Base-by-base conservation (phyloP, 108 stramenopile species). In the Cyclotella cryptica region DNA sequence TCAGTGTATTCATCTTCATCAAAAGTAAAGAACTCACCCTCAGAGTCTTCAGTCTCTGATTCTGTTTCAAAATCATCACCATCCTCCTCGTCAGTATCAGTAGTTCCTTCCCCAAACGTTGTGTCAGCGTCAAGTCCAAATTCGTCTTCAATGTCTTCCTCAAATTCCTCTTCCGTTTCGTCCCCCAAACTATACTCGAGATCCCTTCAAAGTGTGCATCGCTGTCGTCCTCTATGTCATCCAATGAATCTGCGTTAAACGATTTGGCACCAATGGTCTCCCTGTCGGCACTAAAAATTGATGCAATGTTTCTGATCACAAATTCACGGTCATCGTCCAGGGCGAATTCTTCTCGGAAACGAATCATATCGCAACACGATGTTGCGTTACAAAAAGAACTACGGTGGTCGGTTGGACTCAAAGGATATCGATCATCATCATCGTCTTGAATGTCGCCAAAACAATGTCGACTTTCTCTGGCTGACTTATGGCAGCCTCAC, bases 91-190 rank as follows among this genome's bases (percentile, higher is more conserved):
- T n/a, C 15, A n/a, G 52, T 19, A 7, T 53, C 52, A 53, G 52
- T 19, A 7, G 18, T 19, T 12, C 52, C 6, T 53, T 12, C 52
- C 52, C 10, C 19, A 18, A 53, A 7, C 6, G 58, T 9, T 6
- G 58, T 28, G 11, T 29, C 9, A 29, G 58, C 28, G 11, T 26
- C 58, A 59, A 26, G 6, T 26, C 22, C 17, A 8, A 59, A 15
- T 59, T 59, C 58, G 19, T 12, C 52, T 28, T 26, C 58, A 28
- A n/a, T n/a, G n/a, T 28, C 22, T 29, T 59, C 58, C 8, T 29
- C 58, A 59, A 54, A n/a, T 18, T 54, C 53, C n/a, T 10, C 18
- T 7, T 54, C 53, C n/a, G 53, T 54, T n/a, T n/a, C 53, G 53
- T 54, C 17, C 21, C n/a, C 53, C 17, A 54, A 19, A n/a, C n/a